phyloP scores from a whole-genome alignment of 768 basidiomycete genomes.

The Pisolithus tinctorius region DNA sequence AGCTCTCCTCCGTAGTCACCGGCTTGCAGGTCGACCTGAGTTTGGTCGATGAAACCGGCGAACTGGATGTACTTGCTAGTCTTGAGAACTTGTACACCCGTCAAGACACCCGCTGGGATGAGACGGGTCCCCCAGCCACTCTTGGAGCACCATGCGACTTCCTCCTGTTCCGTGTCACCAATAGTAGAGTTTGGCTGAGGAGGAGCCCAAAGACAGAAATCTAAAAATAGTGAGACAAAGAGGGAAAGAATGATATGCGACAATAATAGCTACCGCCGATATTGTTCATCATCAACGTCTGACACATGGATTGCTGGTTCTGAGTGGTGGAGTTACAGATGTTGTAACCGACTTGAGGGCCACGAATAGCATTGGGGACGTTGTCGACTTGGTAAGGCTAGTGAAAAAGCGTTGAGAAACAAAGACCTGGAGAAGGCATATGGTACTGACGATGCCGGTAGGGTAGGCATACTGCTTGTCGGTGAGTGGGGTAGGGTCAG shows the following conservation, averaged over 20 bases:
- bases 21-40: slow-evolving; percentile 40
- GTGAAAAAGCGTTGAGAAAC: background rate
- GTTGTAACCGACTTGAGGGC: slow-evolving; percentile 60
- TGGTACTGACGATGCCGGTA: slow-evolving; percentile 32
- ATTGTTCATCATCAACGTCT: slow-evolving; percentile 60
- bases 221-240: slow-evolving; percentile 34
- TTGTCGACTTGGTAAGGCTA: slow-evolving; percentile 50
- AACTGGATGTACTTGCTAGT: slow-evolving; percentile 54
- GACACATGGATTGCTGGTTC: slow-evolving; percentile 56
- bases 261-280: slow-evolving; percentile 27
- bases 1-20: slow-evolving; percentile 71
- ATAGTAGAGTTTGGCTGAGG: slow-evolving; percentile 43
- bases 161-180: slow-evolving; percentile 58
- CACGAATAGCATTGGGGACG: slow-evolving; percentile 39
- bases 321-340: slow-evolving; percentile 63
- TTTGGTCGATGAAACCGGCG: slow-evolving; percentile 63
- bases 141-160: slow-evolving; percentile 72
- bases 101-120: slow-evolving; percentile 57
- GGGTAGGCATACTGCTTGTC: slow-evolving; percentile 40
- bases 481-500: slow-evolving; percentile 42
- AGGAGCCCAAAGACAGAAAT: slow-evolving; percentile 69
- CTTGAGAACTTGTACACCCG: slow-evolving; percentile 57
- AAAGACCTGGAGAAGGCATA: background rate
- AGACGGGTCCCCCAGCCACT: slow-evolving; percentile 60
- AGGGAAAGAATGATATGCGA: background rate